Base-by-base conservation (phyloP, 169 alveolate genomes). In the Cyclospora cayetanensis region DNA sequence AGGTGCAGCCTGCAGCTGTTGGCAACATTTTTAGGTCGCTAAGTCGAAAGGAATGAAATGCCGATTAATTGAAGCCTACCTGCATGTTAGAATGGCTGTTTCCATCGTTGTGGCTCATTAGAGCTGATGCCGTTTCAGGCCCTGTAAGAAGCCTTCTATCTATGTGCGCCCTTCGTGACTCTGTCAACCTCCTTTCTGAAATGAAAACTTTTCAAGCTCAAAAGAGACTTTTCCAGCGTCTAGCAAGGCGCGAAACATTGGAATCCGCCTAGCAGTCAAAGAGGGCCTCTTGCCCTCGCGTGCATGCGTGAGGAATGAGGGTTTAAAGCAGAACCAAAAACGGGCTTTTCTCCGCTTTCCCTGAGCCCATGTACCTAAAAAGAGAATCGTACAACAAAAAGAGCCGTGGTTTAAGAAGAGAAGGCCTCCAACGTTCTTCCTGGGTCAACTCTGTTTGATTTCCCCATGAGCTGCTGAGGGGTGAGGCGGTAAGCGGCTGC, bases 51-150 rank as follows among this genome's bases (percentile, higher is more conserved):
- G 74, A 29, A 27, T n/a, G 27, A 5, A 60, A 46, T 46, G 11
- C 25, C 60, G 60, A 7, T 1, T 20, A 3, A 18, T 29, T n/a
- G 9, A 46, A 3, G 25, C 89, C 37, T 35, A 79, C 89, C 89
- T 79, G 89, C 89, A 79, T 18, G 89, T 31, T 52, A 79, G 52
- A 50, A 79, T 79, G 52, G 89, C 89, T 18, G 89, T 79, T 79
- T 79, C 89, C 89, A 79, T 79, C 65, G 41, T 79, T 25, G 89
- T 72, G 52, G 29, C 39, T 52, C 89, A 29, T 52, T 25, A 37
- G 63, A 20, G 34, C 37, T 7, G n/a, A 15, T 50, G 27, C 1
- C 22, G 63, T 50, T 2, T 50, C 63, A 18, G 12, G 63, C 27
- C 22, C 22, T 50, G 27, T 50, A n/a, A 50, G 7, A 18, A 50